Percentiles rank a stretch among this genome's conserved stretches.
Evolutionary conservation across 306 rosid genomes (phyloP).

Genomic region (Gastrolobium villosum): DNA sequence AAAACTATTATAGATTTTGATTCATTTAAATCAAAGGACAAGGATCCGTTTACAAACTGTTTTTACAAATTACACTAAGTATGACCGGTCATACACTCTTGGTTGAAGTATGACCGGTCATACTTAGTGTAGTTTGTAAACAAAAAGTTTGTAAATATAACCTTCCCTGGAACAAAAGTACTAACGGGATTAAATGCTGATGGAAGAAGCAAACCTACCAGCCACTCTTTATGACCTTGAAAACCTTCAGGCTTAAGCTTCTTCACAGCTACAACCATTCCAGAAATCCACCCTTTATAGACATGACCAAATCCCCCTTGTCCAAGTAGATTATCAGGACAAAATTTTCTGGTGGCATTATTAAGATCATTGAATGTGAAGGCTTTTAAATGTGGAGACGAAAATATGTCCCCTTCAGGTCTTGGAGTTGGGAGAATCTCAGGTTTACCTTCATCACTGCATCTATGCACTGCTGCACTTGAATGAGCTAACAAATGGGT

Average conservation of each 20-base stretch:
- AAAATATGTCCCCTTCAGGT: slow-evolving; percentile 88
- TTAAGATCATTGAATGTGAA: slow-evolving; percentile 76
- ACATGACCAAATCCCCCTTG: slow-evolving; percentile 94
- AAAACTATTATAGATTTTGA: slow-evolving; percentile 32
- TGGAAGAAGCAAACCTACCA: slow-evolving; percentile 59
- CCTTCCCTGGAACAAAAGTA: slow-evolving; percentile 22
- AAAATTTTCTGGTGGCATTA: slow-evolving; percentile 79
- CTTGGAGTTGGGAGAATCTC: slow-evolving; percentile 68
- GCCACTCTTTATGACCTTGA: slow-evolving; percentile 98
- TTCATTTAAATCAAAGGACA: no score
- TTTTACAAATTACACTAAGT: no score
- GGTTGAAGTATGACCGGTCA: no score
- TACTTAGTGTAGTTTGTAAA: no score
- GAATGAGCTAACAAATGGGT: slow-evolving; percentile 33
- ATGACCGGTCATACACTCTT: no score
- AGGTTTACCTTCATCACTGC: slow-evolving; percentile 40
- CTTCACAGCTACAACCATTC: slow-evolving; percentile 86
- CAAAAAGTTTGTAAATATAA: no score
- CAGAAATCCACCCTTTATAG: slow-evolving; percentile 81
- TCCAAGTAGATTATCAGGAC: slow-evolving; percentile 72
- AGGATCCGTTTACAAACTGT: no score
- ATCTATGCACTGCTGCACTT: slow-evolving; percentile 25
- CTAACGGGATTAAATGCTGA: background rate
- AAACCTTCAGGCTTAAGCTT: slow-evolving; percentile 91
- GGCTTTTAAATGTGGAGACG: slow-evolving; percentile 76